Percentiles rank a stretch among this genome's conserved stretches.
These are phyloP conservation scores for Moesziomyces sp. DNA, from an alignment of 1,284 basidiomycete species.

Conservation along the genomic window DNA sequence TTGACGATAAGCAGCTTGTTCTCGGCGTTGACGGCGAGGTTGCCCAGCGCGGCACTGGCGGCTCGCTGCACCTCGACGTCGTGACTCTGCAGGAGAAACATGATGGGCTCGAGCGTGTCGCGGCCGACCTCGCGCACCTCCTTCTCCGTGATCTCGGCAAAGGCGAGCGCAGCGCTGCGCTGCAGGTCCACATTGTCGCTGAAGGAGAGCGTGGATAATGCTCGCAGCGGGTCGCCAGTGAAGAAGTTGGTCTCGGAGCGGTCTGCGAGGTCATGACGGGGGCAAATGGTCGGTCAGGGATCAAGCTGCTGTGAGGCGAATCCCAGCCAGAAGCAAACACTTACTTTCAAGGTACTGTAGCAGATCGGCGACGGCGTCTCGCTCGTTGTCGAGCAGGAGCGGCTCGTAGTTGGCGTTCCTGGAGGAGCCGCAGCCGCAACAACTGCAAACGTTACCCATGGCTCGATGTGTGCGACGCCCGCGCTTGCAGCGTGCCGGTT, in stretches of 20 bases:
- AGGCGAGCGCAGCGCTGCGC: conserved; percentile 95
- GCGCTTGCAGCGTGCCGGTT: background rate
- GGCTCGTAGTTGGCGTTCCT: conserved; percentile 75
- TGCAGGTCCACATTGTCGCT: conserved; percentile 99
- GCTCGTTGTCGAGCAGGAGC: conserved; percentile 93
- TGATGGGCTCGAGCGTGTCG: conserved; percentile 97
- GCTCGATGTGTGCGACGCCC: conserved; percentile 4
- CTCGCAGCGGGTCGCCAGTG: conserved; percentile 80
- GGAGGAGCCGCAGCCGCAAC: conserved; percentile 47
- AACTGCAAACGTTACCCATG: conserved; percentile 66
- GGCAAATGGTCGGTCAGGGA: background rate
- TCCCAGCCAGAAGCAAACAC: conserved; percentile 11
- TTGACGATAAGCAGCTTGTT: conserved; percentile 99
- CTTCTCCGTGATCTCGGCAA: conserved; percentile 99
- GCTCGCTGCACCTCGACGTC: conserved; percentile 99
- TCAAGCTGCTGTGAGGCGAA: background rate
- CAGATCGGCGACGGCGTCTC: conserved; percentile 97
- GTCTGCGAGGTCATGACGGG: conserved; percentile 31
- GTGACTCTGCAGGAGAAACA: conserved; percentile 96
- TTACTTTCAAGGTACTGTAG: conserved; percentile 97
- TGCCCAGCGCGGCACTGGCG: conserved; percentile 96
- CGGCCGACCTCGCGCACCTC: conserved; percentile 96
- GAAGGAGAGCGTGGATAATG: conserved; percentile 96
- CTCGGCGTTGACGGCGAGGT: conserved; percentile 97
- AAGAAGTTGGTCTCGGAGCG: conserved; percentile 68